These are phyloP conservation scores for Rhizophagus clarus DNA, from an alignment of 192 early-diverging fungal species.

Conservation along the genomic window DNA sequence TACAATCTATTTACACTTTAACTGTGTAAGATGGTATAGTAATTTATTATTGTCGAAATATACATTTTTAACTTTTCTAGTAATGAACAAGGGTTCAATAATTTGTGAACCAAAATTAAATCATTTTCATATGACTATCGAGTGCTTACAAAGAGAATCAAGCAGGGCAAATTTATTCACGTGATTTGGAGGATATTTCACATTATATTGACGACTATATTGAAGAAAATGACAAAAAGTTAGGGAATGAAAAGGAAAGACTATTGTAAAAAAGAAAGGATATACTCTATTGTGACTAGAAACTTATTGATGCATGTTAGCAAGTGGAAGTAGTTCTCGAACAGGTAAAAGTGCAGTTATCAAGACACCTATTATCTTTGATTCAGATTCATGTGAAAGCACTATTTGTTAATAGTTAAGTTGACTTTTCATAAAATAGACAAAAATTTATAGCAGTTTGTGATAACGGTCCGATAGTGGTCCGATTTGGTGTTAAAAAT, in stretches of 20 bases:
- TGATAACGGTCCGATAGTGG: conserved; percentile 20
- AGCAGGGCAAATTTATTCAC: conserved; percentile 21
- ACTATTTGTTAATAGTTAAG: conserved; percentile 9
- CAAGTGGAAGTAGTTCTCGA: not conserved
- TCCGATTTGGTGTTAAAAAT: conserved; percentile 25
- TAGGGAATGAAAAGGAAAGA: not conserved
- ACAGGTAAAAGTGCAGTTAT: not conserved
- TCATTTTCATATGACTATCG: conserved; percentile 11
- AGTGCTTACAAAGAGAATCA: conserved; percentile 24
- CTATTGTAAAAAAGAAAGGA: not conserved
- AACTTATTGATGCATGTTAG: no score
- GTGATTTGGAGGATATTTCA: conserved; percentile 22
- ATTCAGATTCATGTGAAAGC: not conserved
- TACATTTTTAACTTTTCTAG: conserved; percentile 21
- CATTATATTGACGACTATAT: conserved; percentile 22
- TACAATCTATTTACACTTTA: no score
- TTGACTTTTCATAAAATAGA: conserved; percentile 18
- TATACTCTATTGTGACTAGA: no score
- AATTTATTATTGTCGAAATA: no score
- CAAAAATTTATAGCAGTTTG: conserved; percentile 9
- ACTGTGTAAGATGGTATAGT: no score
- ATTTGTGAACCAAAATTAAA: conserved; percentile 26
- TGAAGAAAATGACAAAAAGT: conserved; percentile 9
- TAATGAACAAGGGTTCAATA: conserved; percentile 16
- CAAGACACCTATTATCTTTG: not conserved